A percentile compares a stretch with the other conserved stretches of the same genome.
Evolutionary conservation across 1,139 yeast genomes (phyloP).

Genomic region (Zygoascus sp.): DNA sequence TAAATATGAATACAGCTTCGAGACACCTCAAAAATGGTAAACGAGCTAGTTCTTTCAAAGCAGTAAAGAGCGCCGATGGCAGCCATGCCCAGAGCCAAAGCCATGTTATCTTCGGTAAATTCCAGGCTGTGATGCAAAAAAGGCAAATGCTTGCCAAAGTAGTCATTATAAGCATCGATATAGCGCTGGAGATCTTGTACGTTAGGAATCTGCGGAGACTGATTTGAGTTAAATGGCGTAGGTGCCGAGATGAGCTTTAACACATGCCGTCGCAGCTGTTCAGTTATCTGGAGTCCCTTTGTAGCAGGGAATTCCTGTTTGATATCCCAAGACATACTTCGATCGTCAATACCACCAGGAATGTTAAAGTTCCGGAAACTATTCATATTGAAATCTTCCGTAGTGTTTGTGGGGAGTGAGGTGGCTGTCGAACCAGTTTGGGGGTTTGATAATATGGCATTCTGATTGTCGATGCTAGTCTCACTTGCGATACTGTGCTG

Average conservation of each 20-base stretch:
- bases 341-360: background rate
- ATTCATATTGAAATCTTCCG: background rate
- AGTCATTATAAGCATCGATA: slow-evolving; percentile 62
- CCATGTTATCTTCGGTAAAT: slow-evolving; percentile 61
- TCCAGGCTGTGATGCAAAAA: slow-evolving; percentile 70
- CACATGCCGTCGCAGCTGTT: slow-evolving; percentile 65
- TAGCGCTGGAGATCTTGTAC: slow-evolving; percentile 70
- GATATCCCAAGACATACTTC: background rate
- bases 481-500: slow-evolving; percentile 18
- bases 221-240: slow-evolving; percentile 52
- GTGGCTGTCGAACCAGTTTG: background rate
- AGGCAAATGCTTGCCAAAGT: slow-evolving; percentile 76
- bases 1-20: slow-evolving; percentile 72
- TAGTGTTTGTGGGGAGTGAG: background rate
- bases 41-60: slow-evolving; percentile 74
- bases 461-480: slow-evolving; percentile 12
- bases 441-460: background rate
- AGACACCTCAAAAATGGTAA: slow-evolving; percentile 71
- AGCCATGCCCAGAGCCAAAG: slow-evolving; percentile 75
- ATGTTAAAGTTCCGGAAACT: background rate
- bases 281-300: slow-evolving; percentile 42
- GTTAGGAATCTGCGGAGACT: slow-evolving; percentile 57
- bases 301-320: background rate
- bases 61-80: slow-evolving; percentile 86
- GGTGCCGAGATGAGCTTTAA: slow-evolving; percentile 50